Evolutionary conservation across 2,329 filamentous ascomycete species (phyloP).

Genomic region (Fusarium sp.): DNA sequence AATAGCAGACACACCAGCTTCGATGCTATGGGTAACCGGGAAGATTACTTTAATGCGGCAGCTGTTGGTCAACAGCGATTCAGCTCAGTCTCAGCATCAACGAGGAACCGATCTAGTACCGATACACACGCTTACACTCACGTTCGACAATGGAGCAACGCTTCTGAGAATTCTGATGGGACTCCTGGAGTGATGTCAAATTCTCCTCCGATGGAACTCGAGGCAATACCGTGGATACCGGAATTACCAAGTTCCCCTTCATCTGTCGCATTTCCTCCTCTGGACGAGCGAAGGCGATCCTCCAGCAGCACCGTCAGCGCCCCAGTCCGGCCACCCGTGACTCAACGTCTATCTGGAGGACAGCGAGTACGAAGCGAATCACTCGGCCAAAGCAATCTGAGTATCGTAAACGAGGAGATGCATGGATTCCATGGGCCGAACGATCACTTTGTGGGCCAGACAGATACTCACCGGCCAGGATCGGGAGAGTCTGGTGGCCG

Average conservation of each 20-base stretch:
- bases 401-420: slow-evolving; percentile 58
- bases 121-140: slow-evolving; percentile 56
- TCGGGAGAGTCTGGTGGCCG: slow-evolving; percentile 21
- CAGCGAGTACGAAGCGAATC: slow-evolving; percentile 42
- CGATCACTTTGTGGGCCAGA: slow-evolving; percentile 57
- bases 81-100: slow-evolving; percentile 40
- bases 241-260: slow-evolving; percentile 52
- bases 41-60: slow-evolving; percentile 47
- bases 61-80: slow-evolving; percentile 20
- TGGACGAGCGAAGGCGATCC: slow-evolving; percentile 45
- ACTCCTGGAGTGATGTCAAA: slow-evolving; percentile 43
- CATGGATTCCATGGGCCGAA: slow-evolving; percentile 62
- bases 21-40: slow-evolving; percentile 40
- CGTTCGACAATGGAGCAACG: slow-evolving; percentile 57
- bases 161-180: slow-evolving; percentile 56
- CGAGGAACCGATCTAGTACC: slow-evolving; percentile 47
- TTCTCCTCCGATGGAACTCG: slow-evolving; percentile 51
- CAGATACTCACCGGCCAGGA: slow-evolving; percentile 40
- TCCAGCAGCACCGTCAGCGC: slow-evolving; percentile 37
- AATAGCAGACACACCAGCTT: slow-evolving; percentile 47
- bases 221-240: slow-evolving; percentile 49
- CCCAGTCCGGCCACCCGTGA: slow-evolving; percentile 39
- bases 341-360: slow-evolving; percentile 46
- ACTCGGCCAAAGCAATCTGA: slow-evolving; percentile 36
- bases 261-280: slow-evolving; percentile 24